These are phyloP conservation scores for Thermothelomyces thermophilus DNA, from an alignment of 2,329 filamentous ascomycete species.

Conservation along the genomic window DNA sequence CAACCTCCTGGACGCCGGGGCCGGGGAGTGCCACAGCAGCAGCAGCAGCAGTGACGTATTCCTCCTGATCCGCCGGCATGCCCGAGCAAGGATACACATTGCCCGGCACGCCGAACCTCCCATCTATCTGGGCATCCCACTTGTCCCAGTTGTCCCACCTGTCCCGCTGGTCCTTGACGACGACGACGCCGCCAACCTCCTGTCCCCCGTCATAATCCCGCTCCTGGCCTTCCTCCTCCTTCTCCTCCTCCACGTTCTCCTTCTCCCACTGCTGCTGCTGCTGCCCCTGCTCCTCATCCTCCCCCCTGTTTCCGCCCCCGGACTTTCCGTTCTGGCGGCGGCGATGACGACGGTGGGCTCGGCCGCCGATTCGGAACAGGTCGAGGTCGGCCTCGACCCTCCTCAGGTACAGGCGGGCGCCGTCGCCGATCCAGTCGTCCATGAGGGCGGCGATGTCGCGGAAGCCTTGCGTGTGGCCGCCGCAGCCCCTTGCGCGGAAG, in stretches of 20 bases:
- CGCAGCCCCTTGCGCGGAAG: conserved; percentile 46
- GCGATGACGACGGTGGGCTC: not conserved
- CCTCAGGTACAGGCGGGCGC: conserved; percentile 44
- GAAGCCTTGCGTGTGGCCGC: conserved; percentile 57
- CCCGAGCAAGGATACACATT: conserved; percentile 21
- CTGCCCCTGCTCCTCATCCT: not conserved
- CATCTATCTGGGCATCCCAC: no score
- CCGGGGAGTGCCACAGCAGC: not conserved
- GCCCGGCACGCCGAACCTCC: not conserved
- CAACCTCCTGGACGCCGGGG: not conserved
- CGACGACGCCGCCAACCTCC: no score
- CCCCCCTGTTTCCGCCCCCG: no score
- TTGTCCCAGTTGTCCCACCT: no score
- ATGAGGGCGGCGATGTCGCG: conserved; percentile 52
- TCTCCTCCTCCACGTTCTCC: no score
- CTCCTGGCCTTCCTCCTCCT: no score
- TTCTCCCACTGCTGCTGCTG: not conserved
- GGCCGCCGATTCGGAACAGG: conserved; percentile 36
- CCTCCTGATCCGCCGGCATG: conserved; percentile 13
- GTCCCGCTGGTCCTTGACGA: no score
- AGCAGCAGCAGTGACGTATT: not conserved
- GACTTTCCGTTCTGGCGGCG: no score
- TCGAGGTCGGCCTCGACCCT: conserved; percentile 58
- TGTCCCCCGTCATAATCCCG: no score
- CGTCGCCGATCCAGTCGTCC: conserved; percentile 53